Evolutionary conservation across 2,329 filamentous ascomycete species (phyloP), one percentile per base, ranked within the genome.

Genomic region (Calonectria pauciramosa): DNA sequence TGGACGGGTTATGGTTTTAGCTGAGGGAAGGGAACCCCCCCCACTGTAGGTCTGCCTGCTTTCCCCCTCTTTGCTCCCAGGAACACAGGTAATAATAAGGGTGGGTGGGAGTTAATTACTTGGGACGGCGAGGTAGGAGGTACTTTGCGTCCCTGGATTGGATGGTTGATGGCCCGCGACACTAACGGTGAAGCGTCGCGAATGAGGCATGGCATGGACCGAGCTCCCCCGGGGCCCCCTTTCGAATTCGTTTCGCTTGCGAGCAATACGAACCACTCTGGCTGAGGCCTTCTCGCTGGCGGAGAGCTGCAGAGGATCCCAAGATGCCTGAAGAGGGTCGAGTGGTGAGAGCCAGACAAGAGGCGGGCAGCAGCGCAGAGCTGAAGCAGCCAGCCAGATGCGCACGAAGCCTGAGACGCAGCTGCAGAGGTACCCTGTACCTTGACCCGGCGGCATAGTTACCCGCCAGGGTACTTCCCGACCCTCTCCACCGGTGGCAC

Each of bases 391-490:
- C 23, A 26, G 44, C 41, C 68, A 9, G 32, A 49, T 41, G 56
- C 28, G 44, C 44, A 63, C 59, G 54, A 30, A 66, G 49, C n/a
- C 47, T n/a, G 30, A 47, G 23, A 51, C 32, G 20, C n/a, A n/a
- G n/a, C 56, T 28, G 36, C 59, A 51, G 59, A 65, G 65, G 68
- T 71, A 71, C 60, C 68, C 36, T 66, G 68, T 71, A 71, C 68
- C 59, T 65, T 63, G 56, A 41, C 59, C 68, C 30, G 68, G 28
- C 49, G 59, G 32, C 51, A 44, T 51, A 49, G 63, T 68, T 67
- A 51, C 68, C 60, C 56, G 56, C 59, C 56, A 51, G 44, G 64
- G 47, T 63, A 51, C 66, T 38, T 68, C 51, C 66, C 66, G 49
- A 26, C 30, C 36, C 38, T 44, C 34, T 44, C 66, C 51, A 68